phyloP scores from a whole-genome alignment of 169 alveolate species.

The Blepharisma undulans region DNA sequence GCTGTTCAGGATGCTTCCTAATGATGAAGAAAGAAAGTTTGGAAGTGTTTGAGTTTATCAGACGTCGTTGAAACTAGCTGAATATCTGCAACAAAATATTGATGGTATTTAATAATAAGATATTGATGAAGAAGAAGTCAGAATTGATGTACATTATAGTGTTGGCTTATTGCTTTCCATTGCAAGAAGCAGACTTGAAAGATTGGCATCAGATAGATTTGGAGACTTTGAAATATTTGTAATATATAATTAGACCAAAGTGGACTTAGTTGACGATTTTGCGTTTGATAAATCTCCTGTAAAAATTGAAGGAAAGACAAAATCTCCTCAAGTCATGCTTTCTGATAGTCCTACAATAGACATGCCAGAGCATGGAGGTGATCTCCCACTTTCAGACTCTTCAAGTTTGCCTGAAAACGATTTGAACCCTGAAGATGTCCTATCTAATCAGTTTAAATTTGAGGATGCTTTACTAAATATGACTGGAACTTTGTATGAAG shows the following conservation, averaged over 20 bases:
- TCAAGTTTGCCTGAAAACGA: not conserved
- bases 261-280: not conserved
- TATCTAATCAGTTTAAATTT: not conserved
- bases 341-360: not conserved
- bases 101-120: not conserved
- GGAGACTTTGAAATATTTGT: not conserved
- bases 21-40: not conserved
- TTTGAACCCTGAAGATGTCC: not conserved
- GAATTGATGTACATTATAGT: conserved; percentile 8
- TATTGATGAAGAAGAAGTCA: not conserved
- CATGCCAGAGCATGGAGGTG: not conserved
- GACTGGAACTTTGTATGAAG: conserved; percentile 3
- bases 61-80: not conserved
- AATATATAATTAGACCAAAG: not conserved
- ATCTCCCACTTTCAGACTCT: not conserved
- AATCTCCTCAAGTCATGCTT: not conserved
- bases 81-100: not conserved
- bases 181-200: conserved; percentile 20
- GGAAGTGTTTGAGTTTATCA: conserved; percentile 13
- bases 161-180: conserved; percentile 10
- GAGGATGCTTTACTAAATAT: conserved; percentile 4
- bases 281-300: conserved; percentile 23
- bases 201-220: not conserved
- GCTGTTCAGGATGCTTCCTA: not conserved
- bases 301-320: conserved; percentile 11